These are phyloP conservation scores for Penstemon eatonii DNA, from an alignment of 257 asterid species.

Conservation along the genomic window DNA sequence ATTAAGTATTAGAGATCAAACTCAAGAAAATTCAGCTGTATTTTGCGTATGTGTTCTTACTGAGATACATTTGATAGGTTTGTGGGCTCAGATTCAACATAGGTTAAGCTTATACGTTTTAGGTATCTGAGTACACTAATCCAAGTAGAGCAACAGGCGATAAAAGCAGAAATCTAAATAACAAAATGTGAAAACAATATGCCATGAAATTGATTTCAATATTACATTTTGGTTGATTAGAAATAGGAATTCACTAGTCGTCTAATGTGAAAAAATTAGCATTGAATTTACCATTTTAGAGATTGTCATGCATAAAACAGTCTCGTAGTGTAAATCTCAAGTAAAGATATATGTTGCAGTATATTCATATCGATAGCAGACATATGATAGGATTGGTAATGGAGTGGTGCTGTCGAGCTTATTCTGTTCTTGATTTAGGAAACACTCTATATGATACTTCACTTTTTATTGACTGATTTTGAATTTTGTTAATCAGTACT, in stretches of 20 bases:
- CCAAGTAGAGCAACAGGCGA: not conserved
- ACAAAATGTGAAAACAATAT: not conserved
- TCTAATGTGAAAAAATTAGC: not conserved
- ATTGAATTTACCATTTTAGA: conserved; percentile 6
- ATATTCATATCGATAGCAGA: conserved; percentile 6
- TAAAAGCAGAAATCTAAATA: not conserved
- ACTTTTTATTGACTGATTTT: not conserved
- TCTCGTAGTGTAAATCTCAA: not conserved
- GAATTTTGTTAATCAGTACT: conserved; percentile 54
- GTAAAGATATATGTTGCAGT: not conserved
- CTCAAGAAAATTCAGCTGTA: not conserved
- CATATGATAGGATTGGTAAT: conserved; percentile 2
- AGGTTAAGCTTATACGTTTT: not conserved
- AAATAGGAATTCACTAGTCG: not conserved
- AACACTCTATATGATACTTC: not conserved
- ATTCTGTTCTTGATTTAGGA: not conserved
- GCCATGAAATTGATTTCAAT: not conserved
- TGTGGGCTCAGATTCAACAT: not conserved
- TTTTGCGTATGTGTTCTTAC: not conserved
- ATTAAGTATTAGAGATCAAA: not conserved
- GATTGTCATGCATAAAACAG: conserved; percentile 19
- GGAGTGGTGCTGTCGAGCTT: not conserved
- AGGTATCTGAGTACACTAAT: too few relatives aligned
- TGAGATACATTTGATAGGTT: not conserved
- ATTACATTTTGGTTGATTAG: not conserved